Base-by-base conservation (phyloP, 495 filamentous ascomycete species). In the Pyrenula massariospora region DNA sequence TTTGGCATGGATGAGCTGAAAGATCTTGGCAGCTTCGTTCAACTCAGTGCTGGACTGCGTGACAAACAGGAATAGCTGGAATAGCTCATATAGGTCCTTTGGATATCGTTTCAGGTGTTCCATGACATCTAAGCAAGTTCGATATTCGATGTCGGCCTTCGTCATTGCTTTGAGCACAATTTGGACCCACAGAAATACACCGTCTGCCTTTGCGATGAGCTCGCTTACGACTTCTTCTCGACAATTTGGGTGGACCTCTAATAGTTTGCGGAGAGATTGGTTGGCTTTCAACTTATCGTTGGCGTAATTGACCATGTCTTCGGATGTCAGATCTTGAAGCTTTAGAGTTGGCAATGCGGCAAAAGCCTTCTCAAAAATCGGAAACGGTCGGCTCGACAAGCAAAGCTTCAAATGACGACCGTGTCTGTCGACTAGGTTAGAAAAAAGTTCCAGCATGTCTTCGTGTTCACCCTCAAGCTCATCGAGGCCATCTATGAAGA, bases 401-500 rank as follows among this genome's bases (percentile, higher is more conserved):
- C 78, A 82, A 5, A 73, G 12, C 54, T 79, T 80, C 50, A 79
- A 56, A 15, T 59, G 48, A 3, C 22, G 1, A 2, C 53, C 48
- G 56, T 72, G 58, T 0, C 54, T 10, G 11, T 52, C 56, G 5
- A 19, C 21, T 20, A 69, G 54, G 1, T 52, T 53, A 1, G 55
- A 59, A 5, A 21, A 20, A 24, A 15, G n/a, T 23, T 62, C 3
- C 15, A 70, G 23, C 0, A 66, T 19, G 0, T 65, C 51, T 12
- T 69, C 50, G 55, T 65, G 53, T 10, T 70, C 55, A 0, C 57
- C 59, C 10, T 54, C 64, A 54, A 53, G 72, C 52, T 79, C 88
- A 69, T 95, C 93, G 66, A 86, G 91, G 48, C 93, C 93, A 61
- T 84, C 88, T 57, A 97, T 81, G 1, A 82, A 84, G 60, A 95